Percentiles rank a stretch among this genome's conserved stretches.
These are phyloP conservation scores for Ormosia emarginata DNA, from an alignment of 306 rosid species.

Conservation along the genomic window DNA sequence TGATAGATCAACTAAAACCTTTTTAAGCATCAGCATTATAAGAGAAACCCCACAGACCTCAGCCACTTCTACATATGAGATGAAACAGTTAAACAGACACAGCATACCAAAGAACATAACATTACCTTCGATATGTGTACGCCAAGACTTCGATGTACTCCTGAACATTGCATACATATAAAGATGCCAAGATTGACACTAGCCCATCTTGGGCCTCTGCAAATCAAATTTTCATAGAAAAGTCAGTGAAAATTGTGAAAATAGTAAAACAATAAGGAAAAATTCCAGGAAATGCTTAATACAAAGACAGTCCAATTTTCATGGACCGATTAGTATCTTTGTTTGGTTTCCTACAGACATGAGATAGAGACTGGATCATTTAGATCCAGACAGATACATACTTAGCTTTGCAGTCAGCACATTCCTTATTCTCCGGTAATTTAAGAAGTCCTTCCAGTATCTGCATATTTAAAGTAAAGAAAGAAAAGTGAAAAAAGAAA, in stretches of 20 bases:
- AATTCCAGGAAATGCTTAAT: not conserved
- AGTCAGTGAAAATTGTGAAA: slow-evolving; percentile 1
- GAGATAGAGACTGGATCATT: slow-evolving; percentile 17
- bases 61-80: not conserved
- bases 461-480: slow-evolving; percentile 47
- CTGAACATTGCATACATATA: slow-evolving; percentile 97
- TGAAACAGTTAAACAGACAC: not conserved
- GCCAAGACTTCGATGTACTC: slow-evolving; percentile 96
- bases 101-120: not conserved
- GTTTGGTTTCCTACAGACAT: not conserved
- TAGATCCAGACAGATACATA: slow-evolving; percentile 45
- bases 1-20: not conserved
- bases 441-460: slow-evolving; percentile 96
- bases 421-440: slow-evolving; percentile 91
- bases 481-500: not conserved
- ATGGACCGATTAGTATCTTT: slow-evolving; percentile 8
- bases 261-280: not conserved
- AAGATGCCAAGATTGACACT: slow-evolving; percentile 97
- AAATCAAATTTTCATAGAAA: slow-evolving; percentile 25
- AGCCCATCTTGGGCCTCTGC: slow-evolving; percentile 99
- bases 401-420: slow-evolving; percentile 99
- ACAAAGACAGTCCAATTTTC: not conserved
- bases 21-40: not conserved
- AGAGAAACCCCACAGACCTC: not conserved
- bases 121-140: slow-evolving; percentile 93